Percentiles rank a stretch among this genome's conserved stretches.
Conservation (phyloP, 495 filamentous ascomycete genomes). For the Cetradonia linearis region DNA sequence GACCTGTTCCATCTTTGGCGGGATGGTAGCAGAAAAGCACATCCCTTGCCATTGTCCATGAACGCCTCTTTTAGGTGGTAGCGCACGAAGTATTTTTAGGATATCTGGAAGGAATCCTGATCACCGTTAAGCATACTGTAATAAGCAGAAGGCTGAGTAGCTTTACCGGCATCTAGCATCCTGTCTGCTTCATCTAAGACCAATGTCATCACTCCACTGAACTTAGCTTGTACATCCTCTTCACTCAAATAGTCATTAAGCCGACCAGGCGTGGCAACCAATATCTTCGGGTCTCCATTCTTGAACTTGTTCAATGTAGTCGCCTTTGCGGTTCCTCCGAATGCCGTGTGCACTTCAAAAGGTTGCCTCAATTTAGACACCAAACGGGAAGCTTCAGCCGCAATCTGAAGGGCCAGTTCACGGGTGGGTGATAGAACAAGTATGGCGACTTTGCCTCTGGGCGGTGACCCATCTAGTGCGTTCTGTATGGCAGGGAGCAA, state of each 20-base stretch:
- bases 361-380: constrained; percentile 34
- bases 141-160: not conserved
- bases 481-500: constrained; percentile 64
- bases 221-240: constrained; percentile 31
- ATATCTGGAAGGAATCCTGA: constrained; percentile 43
- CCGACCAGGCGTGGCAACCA: constrained; percentile 55
- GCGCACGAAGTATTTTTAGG: constrained; percentile 44
- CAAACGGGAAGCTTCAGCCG: constrained; percentile 45
- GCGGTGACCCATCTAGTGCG: constrained; percentile 34
- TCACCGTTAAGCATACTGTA: not conserved
- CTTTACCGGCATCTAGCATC: constrained; percentile 42
- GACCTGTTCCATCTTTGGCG: constrained; percentile 51
- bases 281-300: constrained; percentile 40
- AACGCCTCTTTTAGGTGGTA: constrained; percentile 43
- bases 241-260: constrained; percentile 52
- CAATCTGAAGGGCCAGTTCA: constrained; percentile 58
- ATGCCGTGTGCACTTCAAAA: constrained; percentile 43
- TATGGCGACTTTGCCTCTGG: constrained; percentile 45
- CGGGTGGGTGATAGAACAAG: constrained; percentile 56
- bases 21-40: constrained; percentile 64
- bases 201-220: constrained; percentile 45
- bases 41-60: constrained; percentile 50
- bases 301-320: constrained; percentile 38
- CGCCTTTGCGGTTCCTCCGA: constrained; percentile 44
- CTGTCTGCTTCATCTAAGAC: constrained; percentile 60